These are phyloP conservation scores for Oemleria cerasiformis DNA, from an alignment of 306 rosid genomes.

Conservation along the genomic window DNA sequence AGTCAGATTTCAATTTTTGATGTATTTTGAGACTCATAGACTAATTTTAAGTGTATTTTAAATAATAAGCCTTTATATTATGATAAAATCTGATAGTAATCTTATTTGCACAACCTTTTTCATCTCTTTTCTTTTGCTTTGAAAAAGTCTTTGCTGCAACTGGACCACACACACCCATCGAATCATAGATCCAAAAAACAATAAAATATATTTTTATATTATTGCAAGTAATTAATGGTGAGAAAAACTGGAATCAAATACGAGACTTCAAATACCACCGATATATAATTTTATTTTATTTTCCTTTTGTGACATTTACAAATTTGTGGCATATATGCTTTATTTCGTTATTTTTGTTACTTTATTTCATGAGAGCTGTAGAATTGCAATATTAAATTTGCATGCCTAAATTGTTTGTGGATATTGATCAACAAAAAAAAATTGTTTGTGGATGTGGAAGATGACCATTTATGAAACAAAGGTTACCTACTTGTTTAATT, in stretches of 20 bases:
- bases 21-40: no score
- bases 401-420: slow-evolving; percentile 2
- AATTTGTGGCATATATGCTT: slow-evolving; percentile 16
- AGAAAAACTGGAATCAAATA: no score
- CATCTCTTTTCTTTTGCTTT: neutral
- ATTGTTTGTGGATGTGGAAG: neutral
- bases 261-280: no score
- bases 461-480: slow-evolving; percentile 13
- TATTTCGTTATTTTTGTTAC: neutral
- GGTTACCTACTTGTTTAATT: slow-evolving; percentile 9
- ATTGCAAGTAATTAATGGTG: no score
- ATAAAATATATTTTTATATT: neutral
- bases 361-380: slow-evolving; percentile 22
- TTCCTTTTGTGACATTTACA: slow-evolving; percentile 20
- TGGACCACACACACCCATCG: neutral
- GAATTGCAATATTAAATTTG: slow-evolving; percentile 23
- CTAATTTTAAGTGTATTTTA: no score
- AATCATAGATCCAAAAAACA: neutral
- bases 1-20: no score
- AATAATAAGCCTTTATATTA: no score
- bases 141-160: neutral
- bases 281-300: neutral
- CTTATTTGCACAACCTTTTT: neutral
- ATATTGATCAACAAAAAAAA: no score
- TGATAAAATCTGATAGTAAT: no score